These are phyloP conservation scores for Dictyostelium citrinum DNA, from an alignment of 78 protist species.

Conservation along the genomic window DNA sequence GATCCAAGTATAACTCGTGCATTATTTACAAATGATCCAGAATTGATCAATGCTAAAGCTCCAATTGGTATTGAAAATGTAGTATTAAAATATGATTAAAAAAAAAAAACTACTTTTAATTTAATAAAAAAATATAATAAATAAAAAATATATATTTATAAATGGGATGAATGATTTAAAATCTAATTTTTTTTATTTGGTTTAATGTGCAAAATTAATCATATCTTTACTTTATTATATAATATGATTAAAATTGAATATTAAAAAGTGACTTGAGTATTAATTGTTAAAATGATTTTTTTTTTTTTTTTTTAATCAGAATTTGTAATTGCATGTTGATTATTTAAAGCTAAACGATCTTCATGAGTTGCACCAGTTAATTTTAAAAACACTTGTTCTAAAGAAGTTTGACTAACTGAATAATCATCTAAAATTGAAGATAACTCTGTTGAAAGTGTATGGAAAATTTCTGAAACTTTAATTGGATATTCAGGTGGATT, in stretches of 20 bases:
- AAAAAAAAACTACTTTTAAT: too few relatives aligned
- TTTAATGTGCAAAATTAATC: too few relatives aligned
- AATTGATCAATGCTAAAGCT: background rate
- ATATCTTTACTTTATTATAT: too few relatives aligned
- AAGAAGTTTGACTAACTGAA: slow-evolving; percentile 22
- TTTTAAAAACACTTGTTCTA: slow-evolving; percentile 56
- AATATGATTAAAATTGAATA: too few relatives aligned
- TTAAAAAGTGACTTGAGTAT: too few relatives aligned
- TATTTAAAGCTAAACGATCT: background rate
- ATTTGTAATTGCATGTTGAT: background rate
- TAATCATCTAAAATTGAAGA: slow-evolving; percentile 37
- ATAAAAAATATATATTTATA: too few relatives aligned
- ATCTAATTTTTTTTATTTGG: too few relatives aligned
- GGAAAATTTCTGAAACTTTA: slow-evolving; percentile 27
- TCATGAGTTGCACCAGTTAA: slow-evolving; percentile 20
- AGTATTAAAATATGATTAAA: too few relatives aligned
- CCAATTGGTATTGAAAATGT: slow-evolving; percentile 1
- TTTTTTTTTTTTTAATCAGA: background rate
- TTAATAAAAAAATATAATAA: too few relatives aligned
- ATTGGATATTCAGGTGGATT: slow-evolving; percentile 9
- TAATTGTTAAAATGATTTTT: too few relatives aligned
- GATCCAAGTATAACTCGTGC: background rate
- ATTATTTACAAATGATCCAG: background rate
- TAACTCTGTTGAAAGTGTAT: slow-evolving; percentile 2
- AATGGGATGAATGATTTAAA: too few relatives aligned